Conservation (phyloP, 2,329 filamentous ascomycete species). For the Pseudogymnoascus sp. region DNA sequence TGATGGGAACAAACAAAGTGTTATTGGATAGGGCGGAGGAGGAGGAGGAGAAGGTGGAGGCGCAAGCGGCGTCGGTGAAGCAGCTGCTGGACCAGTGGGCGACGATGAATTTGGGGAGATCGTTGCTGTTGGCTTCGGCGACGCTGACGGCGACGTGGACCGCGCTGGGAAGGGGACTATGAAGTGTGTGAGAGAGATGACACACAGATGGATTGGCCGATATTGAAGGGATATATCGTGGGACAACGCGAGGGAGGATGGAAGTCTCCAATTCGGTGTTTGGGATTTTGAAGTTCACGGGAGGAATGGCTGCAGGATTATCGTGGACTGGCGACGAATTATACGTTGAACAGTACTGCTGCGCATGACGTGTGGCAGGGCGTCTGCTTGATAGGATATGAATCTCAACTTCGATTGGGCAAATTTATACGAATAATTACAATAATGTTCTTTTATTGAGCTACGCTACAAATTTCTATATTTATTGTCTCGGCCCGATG, state of each 20-base stretch:
- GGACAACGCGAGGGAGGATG: not conserved
- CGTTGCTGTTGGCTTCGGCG: slow-evolving; percentile 25
- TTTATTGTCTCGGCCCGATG: not conserved
- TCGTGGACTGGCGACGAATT: not conserved
- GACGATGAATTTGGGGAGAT: slow-evolving; percentile 40
- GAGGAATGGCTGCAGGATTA: not conserved
- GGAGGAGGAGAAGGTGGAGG: slow-evolving; percentile 28
- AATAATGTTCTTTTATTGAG: not conserved
- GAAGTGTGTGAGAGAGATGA: not conserved
- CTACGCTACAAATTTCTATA: not conserved
- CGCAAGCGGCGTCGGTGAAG: slow-evolving; percentile 38
- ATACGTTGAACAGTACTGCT: not conserved
- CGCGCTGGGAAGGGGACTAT: slow-evolving; percentile 17
- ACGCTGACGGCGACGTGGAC: slow-evolving; percentile 27
- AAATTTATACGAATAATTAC: not conserved
- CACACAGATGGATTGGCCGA: not conserved
- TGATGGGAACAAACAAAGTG: slow-evolving; percentile 39
- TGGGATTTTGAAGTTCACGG: not conserved
- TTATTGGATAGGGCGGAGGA: slow-evolving; percentile 37
- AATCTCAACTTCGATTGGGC: not conserved
- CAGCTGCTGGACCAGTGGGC: slow-evolving; percentile 48
- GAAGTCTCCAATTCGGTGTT: not conserved
- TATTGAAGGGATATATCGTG: not conserved
- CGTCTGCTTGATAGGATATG: not conserved
- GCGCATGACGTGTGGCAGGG: not conserved